phyloP scores from a whole-genome alignment of 2,329 filamentous ascomycete genomes.

The Xylaria polymorpha region DNA sequence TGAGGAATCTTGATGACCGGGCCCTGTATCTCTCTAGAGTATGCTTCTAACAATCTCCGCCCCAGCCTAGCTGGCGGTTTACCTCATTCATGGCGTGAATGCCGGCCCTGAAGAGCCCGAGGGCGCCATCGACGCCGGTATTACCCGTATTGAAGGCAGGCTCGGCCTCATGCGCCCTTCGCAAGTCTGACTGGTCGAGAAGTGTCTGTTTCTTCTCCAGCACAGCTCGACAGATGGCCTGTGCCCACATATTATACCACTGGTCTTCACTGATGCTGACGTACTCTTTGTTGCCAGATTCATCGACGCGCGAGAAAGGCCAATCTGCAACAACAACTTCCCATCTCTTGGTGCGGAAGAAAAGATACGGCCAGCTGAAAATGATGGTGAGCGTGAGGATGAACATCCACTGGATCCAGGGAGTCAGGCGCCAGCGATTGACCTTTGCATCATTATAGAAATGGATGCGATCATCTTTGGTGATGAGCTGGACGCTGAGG shows the following conservation, averaged over 20 bases:
- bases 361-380: slow-evolving; percentile 76
- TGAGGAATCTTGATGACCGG: slow-evolving; percentile 1
- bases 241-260: slow-evolving; percentile 72
- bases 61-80: slow-evolving; percentile 67
- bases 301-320: slow-evolving; percentile 60
- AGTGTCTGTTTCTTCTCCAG: slow-evolving; percentile 66
- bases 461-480: slow-evolving; percentile 66
- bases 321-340: slow-evolving; percentile 72
- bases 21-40: slow-evolving; percentile 10
- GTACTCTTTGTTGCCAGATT: slow-evolving; percentile 58
- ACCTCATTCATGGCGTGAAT: slow-evolving; percentile 64
- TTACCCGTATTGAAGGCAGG: slow-evolving; percentile 55
- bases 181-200: slow-evolving; percentile 68
- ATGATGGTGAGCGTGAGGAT: slow-evolving; percentile 75
- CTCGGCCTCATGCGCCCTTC: slow-evolving; percentile 55
- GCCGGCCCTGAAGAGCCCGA: slow-evolving; percentile 60
- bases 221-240: slow-evolving; percentile 69
- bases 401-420: slow-evolving; percentile 73
- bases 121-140: slow-evolving; percentile 54
- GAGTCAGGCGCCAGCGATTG: slow-evolving; percentile 73
- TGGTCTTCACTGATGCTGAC: slow-evolving; percentile 66
- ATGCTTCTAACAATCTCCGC: slow-evolving; percentile 49
- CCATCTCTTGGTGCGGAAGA: slow-evolving; percentile 74
- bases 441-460: slow-evolving; percentile 72
- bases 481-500: slow-evolving; percentile 68